Evolutionary conservation across 441 rosid species (phyloP).

Genomic region (Pelargonium cotyledonis): DNA sequence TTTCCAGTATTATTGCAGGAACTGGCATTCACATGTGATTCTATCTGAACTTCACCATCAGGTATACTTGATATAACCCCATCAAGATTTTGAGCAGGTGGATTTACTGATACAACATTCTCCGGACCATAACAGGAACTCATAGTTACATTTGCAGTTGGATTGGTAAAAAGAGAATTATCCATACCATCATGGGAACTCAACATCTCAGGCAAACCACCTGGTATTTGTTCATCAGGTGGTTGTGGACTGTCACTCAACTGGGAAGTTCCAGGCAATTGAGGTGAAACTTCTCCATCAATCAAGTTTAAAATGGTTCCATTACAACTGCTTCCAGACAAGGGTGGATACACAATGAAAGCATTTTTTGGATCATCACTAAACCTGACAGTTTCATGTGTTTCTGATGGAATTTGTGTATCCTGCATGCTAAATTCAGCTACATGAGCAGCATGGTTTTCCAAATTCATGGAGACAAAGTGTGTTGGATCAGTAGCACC

Average conservation of each 20-base stretch:
- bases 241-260: constrained; percentile 23
- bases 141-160: neutral
- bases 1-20: constrained; percentile 19
- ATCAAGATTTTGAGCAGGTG: constrained; percentile 15
- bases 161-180: neutral
- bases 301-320: constrained; percentile 20
- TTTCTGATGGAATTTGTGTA: neutral
- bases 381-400: constrained; percentile 12
- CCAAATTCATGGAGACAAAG: neutral
- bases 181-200: constrained; percentile 13
- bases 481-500: neutral
- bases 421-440: neutral
- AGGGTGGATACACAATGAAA: constrained; percentile 15
- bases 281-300: constrained; percentile 28
- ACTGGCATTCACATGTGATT: constrained; percentile 24
- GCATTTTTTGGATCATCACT: constrained; percentile 18
- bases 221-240: constrained; percentile 16
- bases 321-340: constrained; percentile 26
- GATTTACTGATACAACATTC: constrained; percentile 13
- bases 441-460: neutral
- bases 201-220: constrained; percentile 21
- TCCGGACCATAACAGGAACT: constrained; percentile 16
- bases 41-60: constrained; percentile 25
- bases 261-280: constrained; percentile 23
- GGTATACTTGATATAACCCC: constrained; percentile 22